Base-by-base conservation (phyloP, 352 stramenopile genomes). In the Phytophthora kernoviae region DNA sequence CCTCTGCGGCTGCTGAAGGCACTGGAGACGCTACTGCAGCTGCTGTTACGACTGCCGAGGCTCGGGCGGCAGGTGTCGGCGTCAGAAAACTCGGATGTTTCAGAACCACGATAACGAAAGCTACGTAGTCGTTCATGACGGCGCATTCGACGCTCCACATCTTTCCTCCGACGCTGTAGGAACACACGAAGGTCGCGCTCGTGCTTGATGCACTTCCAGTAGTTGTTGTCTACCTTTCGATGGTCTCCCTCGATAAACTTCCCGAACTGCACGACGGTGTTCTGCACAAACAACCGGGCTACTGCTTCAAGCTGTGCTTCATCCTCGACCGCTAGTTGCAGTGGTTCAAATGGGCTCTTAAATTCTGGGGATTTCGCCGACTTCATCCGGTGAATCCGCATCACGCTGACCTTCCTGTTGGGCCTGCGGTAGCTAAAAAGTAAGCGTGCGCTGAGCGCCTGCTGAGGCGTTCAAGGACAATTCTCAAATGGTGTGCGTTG, bases 201-300 rank as follows among this genome's bases (percentile, higher is more conserved):
- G 10, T 80, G 65, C 22, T 84, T 85, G 26, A 81, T 58, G 44
- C 77, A 68, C 51, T 82, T 75, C 80, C 77, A 90, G 18, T 72
- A 55, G 33, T 73, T 65, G 2, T 39, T n/a, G 32, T 87, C 70
- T 30, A 88, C 44, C 15, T 70, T 68, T 58, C 62, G 59, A 46
- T 77, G 39, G 46, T 79, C 60, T 3, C 73, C 57, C 37, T 74
- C 64, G 18, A 85, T 68, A 56, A 77, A 84, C 42, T 70, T 65
- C 48, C 82, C 70, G 57, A 86, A 89, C 58, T 87, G 58, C 3
- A 68, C 65, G 4, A 85, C 45, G 9, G 70, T 79, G 34, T 87
- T 82, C 8, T 66, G 53, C 1, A 89, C 75, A 34, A 85, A 79
- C n/a, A 71, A 55, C 10, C 71, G 58, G 18, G 79, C 66, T 6